phyloP scores from a whole-genome alignment of 495 filamentous ascomycete genomes.

The Jackrogersella multiformis region DNA sequence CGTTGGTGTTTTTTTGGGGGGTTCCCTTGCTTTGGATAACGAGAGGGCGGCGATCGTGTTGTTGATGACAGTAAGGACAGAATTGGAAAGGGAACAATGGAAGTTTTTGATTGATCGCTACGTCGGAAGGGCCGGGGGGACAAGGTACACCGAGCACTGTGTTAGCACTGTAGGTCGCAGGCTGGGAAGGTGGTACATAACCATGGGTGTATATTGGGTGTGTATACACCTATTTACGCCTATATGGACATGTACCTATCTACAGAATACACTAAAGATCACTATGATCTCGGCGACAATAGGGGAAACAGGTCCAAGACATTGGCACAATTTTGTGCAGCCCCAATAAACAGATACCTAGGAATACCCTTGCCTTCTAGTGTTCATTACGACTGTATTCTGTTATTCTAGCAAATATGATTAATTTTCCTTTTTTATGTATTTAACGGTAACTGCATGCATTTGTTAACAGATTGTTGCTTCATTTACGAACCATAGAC shows the following conservation, averaged over 20 bases:
- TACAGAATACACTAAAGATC: constrained; percentile 14
- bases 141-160: constrained; percentile 40
- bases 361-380: no score
- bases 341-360: neutral
- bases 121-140: constrained; percentile 39
- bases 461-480: neutral
- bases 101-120: constrained; percentile 49
- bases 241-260: constrained; percentile 4
- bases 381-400: neutral
- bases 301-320: constrained; percentile 35
- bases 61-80: constrained; percentile 46
- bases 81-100: constrained; percentile 47
- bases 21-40: constrained; percentile 31
- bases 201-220: neutral
- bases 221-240: neutral
- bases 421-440: neutral
- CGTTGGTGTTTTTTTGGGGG: constrained; percentile 6
- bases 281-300: constrained; percentile 28
- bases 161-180: constrained; percentile 19
- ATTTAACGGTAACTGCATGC: no score
- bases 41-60: constrained; percentile 43
- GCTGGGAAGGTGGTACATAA: constrained; percentile 26
- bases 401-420: neutral
- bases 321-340: constrained; percentile 36
- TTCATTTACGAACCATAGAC: neutral